Evolutionary conservation across 768 basidiomycete species (phyloP), one percentile per base, ranked within the genome.

Genomic region (Boletus rex-veris): DNA sequence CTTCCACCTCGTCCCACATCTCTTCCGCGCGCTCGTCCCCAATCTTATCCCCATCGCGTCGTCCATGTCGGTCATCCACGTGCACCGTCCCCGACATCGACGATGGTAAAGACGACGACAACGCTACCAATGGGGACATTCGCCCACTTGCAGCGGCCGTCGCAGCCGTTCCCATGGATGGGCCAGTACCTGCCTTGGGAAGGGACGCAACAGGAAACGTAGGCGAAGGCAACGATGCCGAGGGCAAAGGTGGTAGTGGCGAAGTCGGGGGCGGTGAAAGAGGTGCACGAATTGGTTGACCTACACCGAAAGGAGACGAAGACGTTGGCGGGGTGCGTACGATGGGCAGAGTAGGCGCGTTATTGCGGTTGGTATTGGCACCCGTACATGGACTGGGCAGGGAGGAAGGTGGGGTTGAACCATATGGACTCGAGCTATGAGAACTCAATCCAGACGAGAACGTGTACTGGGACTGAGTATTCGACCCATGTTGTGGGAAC

Each of bases 181-280:
- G 18, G 10, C 31, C 42, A 4, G 35, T 14, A 26, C 41, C n/a
- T 2, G 57, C 19, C 16, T 26, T 31, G 40, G 64, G 52, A 6
- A 51, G 40, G 12, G 36, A 4, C 26, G 41, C 10, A 0, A 19
- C 39, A 11, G 53, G 36, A 12, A 58, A 55, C 31, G 36, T 36
- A 7, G 66, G 61, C 15, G 57, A 55, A n/a, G 65, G 52, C n/a
- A 54, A 52, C 19, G 55, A 54, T 15, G 19, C 16, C 16, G 42
- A 48, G 0, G 66, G 62, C 36, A 62, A 33, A n/a, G 62, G 62
- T 14, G 68, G 60, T 6, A 64, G 45, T 33, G 61, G 61, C 21
- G 59, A 53, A 15, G 53, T 59, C 37, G 66, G 68, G 1, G 69
- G 64, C 6, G 64, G 64, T 5, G 70, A 64, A 5, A 65, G 31